Evolutionary conservation across 2,329 filamentous ascomycete species (phyloP), one percentile per base, ranked within the genome.

Genomic region (Diplocarpon mali): DNA sequence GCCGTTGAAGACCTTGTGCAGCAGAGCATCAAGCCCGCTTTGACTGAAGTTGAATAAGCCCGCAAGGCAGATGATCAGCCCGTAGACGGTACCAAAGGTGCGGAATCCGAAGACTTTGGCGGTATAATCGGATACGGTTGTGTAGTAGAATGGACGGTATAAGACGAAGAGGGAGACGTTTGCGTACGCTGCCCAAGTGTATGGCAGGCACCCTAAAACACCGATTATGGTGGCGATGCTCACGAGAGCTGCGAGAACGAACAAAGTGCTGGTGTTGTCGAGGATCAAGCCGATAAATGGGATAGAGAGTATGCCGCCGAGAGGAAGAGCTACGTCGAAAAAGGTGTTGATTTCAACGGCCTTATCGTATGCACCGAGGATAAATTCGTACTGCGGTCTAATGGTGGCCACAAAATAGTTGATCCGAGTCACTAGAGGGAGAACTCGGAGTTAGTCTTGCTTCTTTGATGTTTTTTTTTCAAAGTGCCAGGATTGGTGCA

Each of bases 341-440:
- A 89, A 81, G 45, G 83, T 73, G 66, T 94, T 95, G 59, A 95
- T 72, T 45, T 73, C 66, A 8, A 78, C 71, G 0, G 87, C 85
- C 46, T 72, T 69, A 1, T 67, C 62, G 47, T 70, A 68, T 10
- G 77, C 77, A 37, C 70, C 69, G 13, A 95, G 75, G 8, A 95
- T 73, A 55, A 80, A 81, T 36, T 78, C 75, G 65, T 94, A 94
- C 62, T 95, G 88, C 1, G 81, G 72, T 2, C 84, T 75, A 51
- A 94, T 81, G 2, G 88, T 93, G 3, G 88, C 86, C 42, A 95
- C 85, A 61, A 94, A 93, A 68, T 88, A 94, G 66, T 94, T 94
- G 72, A 94, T 93, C 27, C 83, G 74, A 2, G 80, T 80, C 79
- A 84, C 20, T 24, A 4, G 20, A 24, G 7, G 7, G 20, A 24